These are phyloP conservation scores for Acanthamoeba sp. DNA, from an alignment of 208 protist genomes.

Conservation along the genomic window DNA sequence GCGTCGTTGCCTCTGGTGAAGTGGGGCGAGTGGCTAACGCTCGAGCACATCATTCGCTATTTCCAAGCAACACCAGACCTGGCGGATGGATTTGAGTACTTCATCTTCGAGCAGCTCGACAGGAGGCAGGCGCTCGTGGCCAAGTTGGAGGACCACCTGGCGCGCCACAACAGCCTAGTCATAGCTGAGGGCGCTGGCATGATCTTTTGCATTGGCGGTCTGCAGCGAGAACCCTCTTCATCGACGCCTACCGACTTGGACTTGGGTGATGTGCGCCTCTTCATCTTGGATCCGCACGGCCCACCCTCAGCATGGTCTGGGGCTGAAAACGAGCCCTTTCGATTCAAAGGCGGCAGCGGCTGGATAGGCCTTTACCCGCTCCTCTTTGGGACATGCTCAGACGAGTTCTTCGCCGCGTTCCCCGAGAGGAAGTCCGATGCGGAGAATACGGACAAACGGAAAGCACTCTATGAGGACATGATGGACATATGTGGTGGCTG, in stretches of 20 bases:
- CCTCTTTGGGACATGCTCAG: neutral
- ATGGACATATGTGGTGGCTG: conserved; percentile 17
- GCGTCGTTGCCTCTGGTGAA: neutral
- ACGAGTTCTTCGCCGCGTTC: conserved; percentile 43
- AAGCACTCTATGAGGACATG: neutral
- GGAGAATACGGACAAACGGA: neutral
- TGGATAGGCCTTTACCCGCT: conserved; percentile 14
- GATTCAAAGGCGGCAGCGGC: conserved; percentile 7
- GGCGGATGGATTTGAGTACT: neutral
- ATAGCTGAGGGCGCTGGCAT: conserved; percentile 32
- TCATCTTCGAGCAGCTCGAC: conserved; percentile 52
- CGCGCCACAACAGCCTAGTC: neutral
- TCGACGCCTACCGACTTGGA: neutral
- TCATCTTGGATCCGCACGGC: conserved; percentile 28
- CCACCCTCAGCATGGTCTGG: neutral
- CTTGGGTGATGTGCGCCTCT: neutral
- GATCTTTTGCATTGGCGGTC: conserved; percentile 31
- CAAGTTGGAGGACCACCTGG: conserved; percentile 48
- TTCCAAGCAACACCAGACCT: neutral
- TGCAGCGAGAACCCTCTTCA: neutral
- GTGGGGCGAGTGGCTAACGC: conserved; percentile 17
- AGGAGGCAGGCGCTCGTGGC: conserved; percentile 5
- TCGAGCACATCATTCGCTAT: conserved; percentile 47
- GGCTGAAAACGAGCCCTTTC: neutral
- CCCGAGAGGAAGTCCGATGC: neutral